Conservation (phyloP, 768 basidiomycete genomes). For the Neoboletus brunneissimus region DNA sequence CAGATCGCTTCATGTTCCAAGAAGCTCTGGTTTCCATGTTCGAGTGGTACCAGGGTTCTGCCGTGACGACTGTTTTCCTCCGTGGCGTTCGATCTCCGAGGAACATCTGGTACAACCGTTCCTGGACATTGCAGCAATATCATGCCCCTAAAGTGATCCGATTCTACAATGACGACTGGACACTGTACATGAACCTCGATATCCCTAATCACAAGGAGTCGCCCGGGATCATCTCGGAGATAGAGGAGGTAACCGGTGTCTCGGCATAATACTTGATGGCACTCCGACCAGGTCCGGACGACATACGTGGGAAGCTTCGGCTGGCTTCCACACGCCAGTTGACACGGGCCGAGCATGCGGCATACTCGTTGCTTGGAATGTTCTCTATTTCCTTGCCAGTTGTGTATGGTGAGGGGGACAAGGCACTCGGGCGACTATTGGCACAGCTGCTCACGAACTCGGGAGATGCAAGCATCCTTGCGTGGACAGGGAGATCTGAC, state of each 20-base stretch:
- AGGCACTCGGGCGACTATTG: conserved; percentile 8
- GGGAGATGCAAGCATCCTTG: conserved; percentile 4
- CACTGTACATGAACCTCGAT: too few relatives aligned
- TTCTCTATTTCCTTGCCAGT: too few relatives aligned
- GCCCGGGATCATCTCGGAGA: too few relatives aligned
- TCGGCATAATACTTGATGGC: too few relatives aligned
- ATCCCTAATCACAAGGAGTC: conserved; percentile 7
- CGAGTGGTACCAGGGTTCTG: not conserved
- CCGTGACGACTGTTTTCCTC: conserved; percentile 1
- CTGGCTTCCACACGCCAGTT: too few relatives aligned
- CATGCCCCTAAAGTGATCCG: conserved; percentile 7
- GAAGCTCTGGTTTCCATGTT: not conserved
- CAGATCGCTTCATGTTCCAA: not conserved
- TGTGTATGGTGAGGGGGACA: not conserved
- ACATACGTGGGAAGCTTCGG: too few relatives aligned
- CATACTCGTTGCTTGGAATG: too few relatives aligned
- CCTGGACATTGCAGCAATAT: not conserved
- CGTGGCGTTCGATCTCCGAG: not conserved
- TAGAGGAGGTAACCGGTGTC: too few relatives aligned
- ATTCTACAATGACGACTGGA: conserved; percentile 5
- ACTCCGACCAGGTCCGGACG: too few relatives aligned
- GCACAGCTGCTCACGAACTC: conserved; percentile 6
- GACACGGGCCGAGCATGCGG: too few relatives aligned
- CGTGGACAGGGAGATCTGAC: conserved; percentile 4
- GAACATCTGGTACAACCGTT: conserved; percentile 3